These are phyloP conservation scores for Penicillium brasilianum DNA, from an alignment of 2,329 filamentous ascomycete genomes.

Conservation along the genomic window DNA sequence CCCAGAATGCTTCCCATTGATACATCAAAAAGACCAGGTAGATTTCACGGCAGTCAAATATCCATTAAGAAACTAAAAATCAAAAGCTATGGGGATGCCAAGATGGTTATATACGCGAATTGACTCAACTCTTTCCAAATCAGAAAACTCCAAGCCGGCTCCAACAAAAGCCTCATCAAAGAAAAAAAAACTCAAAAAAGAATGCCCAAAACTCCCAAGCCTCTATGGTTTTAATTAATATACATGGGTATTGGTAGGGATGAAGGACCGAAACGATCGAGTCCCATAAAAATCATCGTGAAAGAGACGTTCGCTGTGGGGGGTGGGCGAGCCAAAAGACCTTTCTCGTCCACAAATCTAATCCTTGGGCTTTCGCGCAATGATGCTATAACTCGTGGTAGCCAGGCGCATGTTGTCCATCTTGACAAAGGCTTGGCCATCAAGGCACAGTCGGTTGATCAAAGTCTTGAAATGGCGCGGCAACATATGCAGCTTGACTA, in stretches of 20 bases:
- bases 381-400: slow-evolving; percentile 59
- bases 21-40: neutral
- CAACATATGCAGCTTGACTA: slow-evolving; percentile 55
- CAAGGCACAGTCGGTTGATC: slow-evolving; percentile 59
- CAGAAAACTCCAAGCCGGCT: slow-evolving; percentile 16
- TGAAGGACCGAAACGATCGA: neutral
- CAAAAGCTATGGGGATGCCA: neutral
- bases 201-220: slow-evolving; percentile 20
- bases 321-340: neutral
- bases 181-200: slow-evolving; percentile 7
- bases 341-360: slow-evolving; percentile 7
- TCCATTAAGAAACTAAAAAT: neutral
- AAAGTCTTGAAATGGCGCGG: slow-evolving; percentile 60
- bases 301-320: neutral
- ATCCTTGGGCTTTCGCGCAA: slow-evolving; percentile 53
- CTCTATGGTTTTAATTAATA: slow-evolving; percentile 24
- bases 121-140: slow-evolving; percentile 2
- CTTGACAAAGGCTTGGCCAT: slow-evolving; percentile 61
- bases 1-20: neutral
- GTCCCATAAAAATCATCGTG: no score
- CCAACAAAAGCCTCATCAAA: neutral
- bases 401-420: slow-evolving; percentile 61
- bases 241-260: slow-evolving; percentile 24
- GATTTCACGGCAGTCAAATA: neutral
- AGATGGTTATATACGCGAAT: neutral